These are phyloP conservation scores for Monosporascus cannonballus DNA, from an alignment of 2,329 filamentous ascomycete species.

Conservation along the genomic window DNA sequence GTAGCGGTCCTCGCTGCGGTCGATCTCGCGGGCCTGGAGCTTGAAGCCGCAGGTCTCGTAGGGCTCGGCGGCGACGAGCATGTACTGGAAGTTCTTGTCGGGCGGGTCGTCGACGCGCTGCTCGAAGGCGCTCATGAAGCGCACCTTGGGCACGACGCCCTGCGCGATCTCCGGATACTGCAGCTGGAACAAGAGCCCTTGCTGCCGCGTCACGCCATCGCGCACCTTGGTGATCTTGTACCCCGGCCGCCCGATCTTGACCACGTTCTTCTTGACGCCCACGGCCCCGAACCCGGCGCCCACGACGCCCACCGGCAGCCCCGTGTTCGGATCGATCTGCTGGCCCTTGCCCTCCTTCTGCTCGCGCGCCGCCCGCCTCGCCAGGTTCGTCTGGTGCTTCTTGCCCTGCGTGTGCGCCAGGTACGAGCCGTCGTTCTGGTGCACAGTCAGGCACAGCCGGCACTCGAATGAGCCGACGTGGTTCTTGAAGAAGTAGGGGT, in stretches of 20 bases:
- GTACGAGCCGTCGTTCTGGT: conserved; percentile 98
- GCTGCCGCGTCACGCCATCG: conserved; percentile 81
- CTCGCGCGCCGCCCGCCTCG: conserved; percentile 90
- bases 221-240: conserved; percentile 98
- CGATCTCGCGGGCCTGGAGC: conserved; percentile 86
- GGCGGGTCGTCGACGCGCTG: conserved; percentile 89
- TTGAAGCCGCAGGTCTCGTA: conserved; percentile 98
- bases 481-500: conserved; percentile 99
- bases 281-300: conserved; percentile 62
- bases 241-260: conserved; percentile 93
- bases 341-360: conserved; percentile 73
- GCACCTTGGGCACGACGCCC: conserved; percentile 72
- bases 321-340: conserved; percentile 61
- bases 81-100: conserved; percentile 90
- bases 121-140: conserved; percentile 97
- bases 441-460: conserved; percentile 90
- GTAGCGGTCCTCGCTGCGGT: conserved; percentile 79
- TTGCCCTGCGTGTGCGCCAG: conserved; percentile 97
- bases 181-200: conserved; percentile 90
- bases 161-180: conserved; percentile 86
- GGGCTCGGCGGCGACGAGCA: conserved; percentile 90
- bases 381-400: conserved; percentile 98
- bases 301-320: conserved; percentile 67
- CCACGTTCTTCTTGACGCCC: conserved; percentile 67
- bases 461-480: conserved; percentile 98